Evolutionary conservation across 139 green algal species (phyloP), one percentile per base, ranked within the genome.

Genomic region (Micromonas commoda): DNA sequence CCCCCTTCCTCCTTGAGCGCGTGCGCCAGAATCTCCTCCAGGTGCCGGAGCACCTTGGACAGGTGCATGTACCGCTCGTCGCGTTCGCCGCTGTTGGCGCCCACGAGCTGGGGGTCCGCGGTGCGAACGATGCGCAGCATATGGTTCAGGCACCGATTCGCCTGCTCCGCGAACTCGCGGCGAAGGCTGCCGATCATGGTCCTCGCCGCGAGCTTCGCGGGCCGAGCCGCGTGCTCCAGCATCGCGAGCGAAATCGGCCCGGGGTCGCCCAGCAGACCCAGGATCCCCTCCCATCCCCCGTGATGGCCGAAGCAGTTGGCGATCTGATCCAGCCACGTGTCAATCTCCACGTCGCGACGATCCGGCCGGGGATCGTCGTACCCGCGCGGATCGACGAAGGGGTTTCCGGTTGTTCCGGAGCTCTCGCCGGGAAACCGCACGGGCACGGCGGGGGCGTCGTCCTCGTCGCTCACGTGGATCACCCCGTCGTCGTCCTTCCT

Each of bases 311-410:
- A 35, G 2, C 16, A 23, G 24, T 70, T 26, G 63, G 34, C 24
- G 21, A 70, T 26, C 1, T 34, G 63, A 32, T 16, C 20, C 6
- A 34, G 63, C 63, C 63, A 70, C 21, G 21, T 0, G 24, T 57
- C 9, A 57, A 57, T 57, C 9, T 34, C 34, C 6, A 34, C 63
- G 63, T 23, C 63, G 3, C 28, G 20, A 21, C 34, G n/a, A 23
- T 70, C 31, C 63, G 63, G 28, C 63, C n/a, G n/a, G 24, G 2
- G 24, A n/a, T 65, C 28, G n/a, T 65, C 54, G 1, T 65, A 31
- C 28, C 54, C 54, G 61, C 61, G 32, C n/a, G 32, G 32, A 68
- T 68, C 61, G 9, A 68, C 61, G 19, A 68, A 68, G 19, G 61
- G n/a, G 61, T 68, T 68, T 21, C 31, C 61, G 61, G 32, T 35